Base-by-base conservation (phyloP, 768 basidiomycete species). In the Kwoniella heveanensis region DNA sequence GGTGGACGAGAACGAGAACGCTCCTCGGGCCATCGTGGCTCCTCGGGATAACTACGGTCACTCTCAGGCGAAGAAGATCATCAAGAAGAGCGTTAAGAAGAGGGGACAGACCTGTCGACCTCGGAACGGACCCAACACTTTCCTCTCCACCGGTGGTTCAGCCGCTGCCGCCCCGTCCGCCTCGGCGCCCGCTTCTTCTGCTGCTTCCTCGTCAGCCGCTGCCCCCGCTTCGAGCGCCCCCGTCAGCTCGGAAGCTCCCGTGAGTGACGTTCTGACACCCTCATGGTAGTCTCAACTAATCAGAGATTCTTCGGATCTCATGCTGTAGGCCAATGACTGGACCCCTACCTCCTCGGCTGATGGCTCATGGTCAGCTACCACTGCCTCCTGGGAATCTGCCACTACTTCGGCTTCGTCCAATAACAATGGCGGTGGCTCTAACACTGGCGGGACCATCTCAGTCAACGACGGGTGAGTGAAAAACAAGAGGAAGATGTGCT, bases 31-130 rank as follows among this genome's bases (percentile, higher is more conserved):
- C 24, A 12, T 46, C 25, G 37, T 60, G 4, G 68, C 68, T 22
- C 39, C 57, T 21, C 22, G 69, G 29, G 60, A 61, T 27, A 71
- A 72, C 57, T 47, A 50, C 4, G 70, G 60, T 39, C 74, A 76
- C 52, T 54, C 72, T 13, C 56, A 68, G n/a, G 75, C 69, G 3
- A 71, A 70, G 50, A 57, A 63, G 36, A 32, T 65, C 15, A 72
- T 77, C 67, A 70, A 68, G 47, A 54, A 64, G 36, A 56, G n/a
- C 37, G 57, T 72, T 46, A 53, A 62, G 36, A 72, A 72, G 51
- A 39, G 71, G n/a, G 51, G 55, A 15, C 62, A 66, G 52, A 50
- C 54, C 21, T 70, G 72, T 64, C 51, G 70, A 51, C 61, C 67
- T 36, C 61, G 65, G 24, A 48, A 57, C 30, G 26, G 54, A 24